Conservation (phyloP, 2,329 filamentous ascomycete species). For the Cryphonectria radicalis region DNA sequence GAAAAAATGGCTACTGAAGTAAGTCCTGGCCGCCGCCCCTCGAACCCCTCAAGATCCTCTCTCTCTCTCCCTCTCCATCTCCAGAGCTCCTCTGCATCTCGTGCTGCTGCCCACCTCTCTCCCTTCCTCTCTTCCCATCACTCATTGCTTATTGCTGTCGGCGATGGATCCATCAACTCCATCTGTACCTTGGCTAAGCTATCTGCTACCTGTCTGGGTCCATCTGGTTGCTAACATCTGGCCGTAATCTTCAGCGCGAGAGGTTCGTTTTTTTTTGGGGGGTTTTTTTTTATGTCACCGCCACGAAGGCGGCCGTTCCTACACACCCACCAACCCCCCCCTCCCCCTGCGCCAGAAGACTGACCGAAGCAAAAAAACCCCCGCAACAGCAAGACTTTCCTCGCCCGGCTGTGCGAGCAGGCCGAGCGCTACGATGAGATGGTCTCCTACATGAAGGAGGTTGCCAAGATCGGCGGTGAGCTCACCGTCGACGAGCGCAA, state of each 20-base stretch:
- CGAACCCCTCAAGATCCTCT: conserved; percentile 11
- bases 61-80: neutral
- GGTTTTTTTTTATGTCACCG: conserved; percentile 29
- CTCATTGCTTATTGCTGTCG: neutral
- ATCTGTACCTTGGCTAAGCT: neutral
- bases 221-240: conserved; percentile 33
- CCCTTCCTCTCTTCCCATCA: neutral
- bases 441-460: conserved; percentile 99
- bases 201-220: neutral
- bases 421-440: conserved; percentile 99
- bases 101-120: conserved; percentile 1
- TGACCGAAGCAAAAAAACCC: conserved; percentile 38
- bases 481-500: conserved; percentile 96
- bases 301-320: conserved; percentile 10
- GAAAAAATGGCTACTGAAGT: conserved; percentile 40
- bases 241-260: conserved; percentile 34
- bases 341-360: conserved; percentile 33
- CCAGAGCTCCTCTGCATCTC: conserved; percentile 8
- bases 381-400: conserved; percentile 90
- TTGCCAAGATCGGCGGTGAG: conserved; percentile 83
- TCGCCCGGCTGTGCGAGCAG: conserved; percentile 99
- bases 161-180: neutral
- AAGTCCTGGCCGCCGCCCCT: conserved; percentile 24
- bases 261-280: conserved; percentile 37
- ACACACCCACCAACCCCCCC: neutral